Conservation (phyloP, 257 asterid genomes). For the Fraxinus pennsylvanica region DNA sequence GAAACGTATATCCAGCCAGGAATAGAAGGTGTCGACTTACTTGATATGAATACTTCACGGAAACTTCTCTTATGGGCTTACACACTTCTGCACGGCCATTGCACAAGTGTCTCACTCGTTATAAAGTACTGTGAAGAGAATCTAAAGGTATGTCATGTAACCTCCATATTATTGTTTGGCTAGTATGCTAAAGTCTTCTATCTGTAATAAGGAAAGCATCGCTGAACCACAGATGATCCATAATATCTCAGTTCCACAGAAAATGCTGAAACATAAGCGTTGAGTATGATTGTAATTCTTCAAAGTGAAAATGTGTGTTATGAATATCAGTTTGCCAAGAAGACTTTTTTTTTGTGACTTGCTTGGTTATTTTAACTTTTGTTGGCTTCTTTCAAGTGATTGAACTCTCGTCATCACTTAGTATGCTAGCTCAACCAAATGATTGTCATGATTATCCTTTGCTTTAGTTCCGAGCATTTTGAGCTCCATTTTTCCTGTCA, state of each 20-base stretch:
- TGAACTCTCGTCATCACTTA: background rate
- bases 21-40: conserved; percentile 84
- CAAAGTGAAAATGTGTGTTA: background rate
- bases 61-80: conserved; percentile 93
- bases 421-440: background rate
- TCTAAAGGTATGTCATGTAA: conserved; percentile 54
- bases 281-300: background rate
- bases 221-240: background rate
- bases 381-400: background rate
- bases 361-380: background rate
- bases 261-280: background rate
- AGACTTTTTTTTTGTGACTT: background rate
- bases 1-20: conserved; percentile 94
- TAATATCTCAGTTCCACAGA: background rate
- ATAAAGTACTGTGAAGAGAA: conserved; percentile 88
- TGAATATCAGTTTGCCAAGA: conserved; percentile 2
- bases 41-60: conserved; percentile 93
- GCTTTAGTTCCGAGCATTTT: background rate
- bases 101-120: conserved; percentile 62
- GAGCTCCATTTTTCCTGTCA: background rate
- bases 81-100: conserved; percentile 84
- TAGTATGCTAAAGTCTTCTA: background rate
- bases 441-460: background rate
- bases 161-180: background rate
- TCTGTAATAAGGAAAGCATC: background rate